Evolutionary conservation across 2,329 filamentous ascomycete species (phyloP).

Genomic region (Cercospora nicotianae): DNA sequence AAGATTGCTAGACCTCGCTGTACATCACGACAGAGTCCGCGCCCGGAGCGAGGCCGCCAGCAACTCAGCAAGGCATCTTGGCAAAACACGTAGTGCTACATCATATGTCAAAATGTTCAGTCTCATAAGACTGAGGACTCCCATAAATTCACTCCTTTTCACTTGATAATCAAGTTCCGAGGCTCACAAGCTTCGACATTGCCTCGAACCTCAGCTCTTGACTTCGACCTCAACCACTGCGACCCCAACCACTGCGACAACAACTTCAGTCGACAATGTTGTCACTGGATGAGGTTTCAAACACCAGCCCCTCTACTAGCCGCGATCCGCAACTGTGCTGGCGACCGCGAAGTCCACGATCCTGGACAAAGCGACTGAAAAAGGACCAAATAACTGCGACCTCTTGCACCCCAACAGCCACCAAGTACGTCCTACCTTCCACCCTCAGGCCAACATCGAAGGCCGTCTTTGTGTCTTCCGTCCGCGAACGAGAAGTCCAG

Average conservation of each 20-base stretch:
- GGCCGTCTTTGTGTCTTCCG: not conserved
- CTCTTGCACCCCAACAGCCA: not conserved
- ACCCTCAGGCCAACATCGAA: not conserved
- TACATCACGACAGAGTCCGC: not conserved
- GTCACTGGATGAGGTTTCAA: not conserved
- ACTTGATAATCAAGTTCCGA: not conserved
- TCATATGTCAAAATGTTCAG: not conserved
- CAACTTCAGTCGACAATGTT: not conserved
- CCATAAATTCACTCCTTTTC: not conserved
- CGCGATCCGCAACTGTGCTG: not conserved
- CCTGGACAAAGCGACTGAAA: not conserved
- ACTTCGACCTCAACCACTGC: no score
- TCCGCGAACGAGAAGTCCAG: not conserved
- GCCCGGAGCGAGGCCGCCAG: not conserved
- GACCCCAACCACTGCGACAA: not conserved
- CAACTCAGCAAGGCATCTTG: not conserved
- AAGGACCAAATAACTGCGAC: not conserved
- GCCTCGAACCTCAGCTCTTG: not conserved
- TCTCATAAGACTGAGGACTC: not conserved
- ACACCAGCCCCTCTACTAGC: not conserved
- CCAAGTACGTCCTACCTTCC: not conserved
- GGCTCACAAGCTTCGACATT: not conserved
- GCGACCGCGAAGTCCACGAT: not conserved
- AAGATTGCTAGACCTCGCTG: not conserved
- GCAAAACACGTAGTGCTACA: not conserved